Base-by-base conservation (phyloP, 768 basidiomycete genomes). In the Lyophyllum shimeji region DNA sequence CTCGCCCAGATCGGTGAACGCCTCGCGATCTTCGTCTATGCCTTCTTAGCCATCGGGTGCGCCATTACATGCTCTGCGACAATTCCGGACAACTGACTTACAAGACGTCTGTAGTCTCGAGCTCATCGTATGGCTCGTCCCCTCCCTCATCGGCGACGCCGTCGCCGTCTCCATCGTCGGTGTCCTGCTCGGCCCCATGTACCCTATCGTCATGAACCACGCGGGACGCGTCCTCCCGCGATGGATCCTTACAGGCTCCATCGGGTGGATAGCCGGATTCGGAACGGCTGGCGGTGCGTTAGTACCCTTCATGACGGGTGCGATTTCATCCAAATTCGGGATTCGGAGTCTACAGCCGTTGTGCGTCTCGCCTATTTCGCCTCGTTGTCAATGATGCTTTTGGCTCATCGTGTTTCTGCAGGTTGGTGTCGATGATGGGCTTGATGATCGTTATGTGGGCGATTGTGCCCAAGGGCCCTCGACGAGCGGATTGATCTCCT, bases 211-310 rank as follows among this genome's bases (percentile, higher is more conserved):
- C 8, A 84, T 93, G 82, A 89, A 87, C 64, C 81, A 88, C 43
- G 74, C 86, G 0, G 80, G 83, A 6, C 77, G 83, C 1, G 76
- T 92, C 50, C 69, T 95, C 8, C 93, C 92, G 6, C 76, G 77
- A 7, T 86, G 85, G 79, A 75, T 94, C 8, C 76, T 91, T 24
- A 81, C 77, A 44, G 82, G 79, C 21, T 77, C 83, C 11, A 83
- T 87, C 33, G 86, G 85, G 8, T 87, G 84, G 85, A 84, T 86
- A 27, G 83, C 84, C 6, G 83, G 82, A 3, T 78, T 84, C 29
- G 89, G 90, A 0, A 85, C 87, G 64, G 83, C 87, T 2, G 90
- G 90, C 17, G 83, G 84, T 40, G 89, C 89, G 0, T 58, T 87
- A 7, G 63, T 91, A 4, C 89, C 90, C 0, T 90, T 92, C 61